These are phyloP conservation scores for Suillus subalutaceus DNA, from an alignment of 768 basidiomycete species.

Conservation along the genomic window DNA sequence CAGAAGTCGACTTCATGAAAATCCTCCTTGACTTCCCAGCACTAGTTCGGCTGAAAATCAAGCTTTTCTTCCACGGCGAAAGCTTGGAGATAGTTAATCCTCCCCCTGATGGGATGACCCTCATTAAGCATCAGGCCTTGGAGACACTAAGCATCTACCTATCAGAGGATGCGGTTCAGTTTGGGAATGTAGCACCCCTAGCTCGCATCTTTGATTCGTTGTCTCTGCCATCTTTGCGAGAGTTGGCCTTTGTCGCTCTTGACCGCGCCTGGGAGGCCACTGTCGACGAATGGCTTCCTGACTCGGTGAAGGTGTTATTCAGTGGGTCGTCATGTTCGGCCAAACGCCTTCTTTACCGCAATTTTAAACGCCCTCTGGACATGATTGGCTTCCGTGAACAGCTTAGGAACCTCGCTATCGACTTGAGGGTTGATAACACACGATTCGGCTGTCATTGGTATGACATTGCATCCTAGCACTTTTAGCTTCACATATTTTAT, in stretches of 20 bases:
- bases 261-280: not conserved
- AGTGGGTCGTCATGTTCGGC: not conserved
- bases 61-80: slow-evolving; percentile 17
- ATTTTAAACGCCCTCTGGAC: not conserved
- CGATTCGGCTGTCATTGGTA: not conserved
- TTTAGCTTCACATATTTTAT: not conserved
- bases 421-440: not conserved
- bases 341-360: slow-evolving; percentile 5
- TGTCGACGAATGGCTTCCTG: slow-evolving; percentile 18
- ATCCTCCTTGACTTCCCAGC: slow-evolving; percentile 23
- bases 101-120: slow-evolving; percentile 7
- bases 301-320: slow-evolving; percentile 3
- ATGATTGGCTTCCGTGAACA: not conserved
- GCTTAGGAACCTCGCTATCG: not conserved
- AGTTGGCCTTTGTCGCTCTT: slow-evolving; percentile 18
- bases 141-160: slow-evolving; percentile 23
- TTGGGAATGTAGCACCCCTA: slow-evolving; percentile 23
- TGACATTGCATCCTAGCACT: not conserved
- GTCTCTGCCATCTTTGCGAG: slow-evolving; percentile 23
- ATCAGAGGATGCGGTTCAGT: slow-evolving; percentile 23
- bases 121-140: slow-evolving; percentile 13
- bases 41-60: slow-evolving; percentile 20
- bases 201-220: slow-evolving; percentile 24
- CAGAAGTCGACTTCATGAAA: slow-evolving; percentile 12
- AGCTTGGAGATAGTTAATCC: slow-evolving; percentile 17